Conservation (phyloP, 1,284 basidiomycete species). For the Ganoderma boninense region DNA sequence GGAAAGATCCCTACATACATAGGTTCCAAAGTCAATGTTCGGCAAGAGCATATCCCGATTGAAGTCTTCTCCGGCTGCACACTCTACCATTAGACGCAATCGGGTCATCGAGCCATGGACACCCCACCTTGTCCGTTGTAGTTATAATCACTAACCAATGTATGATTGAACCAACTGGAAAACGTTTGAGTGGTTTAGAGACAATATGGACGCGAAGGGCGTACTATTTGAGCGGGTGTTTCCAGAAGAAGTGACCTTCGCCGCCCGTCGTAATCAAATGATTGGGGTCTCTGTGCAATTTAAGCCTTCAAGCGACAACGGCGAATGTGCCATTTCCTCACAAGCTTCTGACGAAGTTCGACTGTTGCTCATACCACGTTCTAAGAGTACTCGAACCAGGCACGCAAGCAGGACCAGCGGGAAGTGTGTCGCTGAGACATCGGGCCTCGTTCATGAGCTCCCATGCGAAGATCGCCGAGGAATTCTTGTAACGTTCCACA, state of each 20-base stretch:
- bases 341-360: conserved; percentile 59
- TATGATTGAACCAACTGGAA: conserved; percentile 50
- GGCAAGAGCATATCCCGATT: conserved; percentile 54
- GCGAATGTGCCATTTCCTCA: conserved; percentile 39
- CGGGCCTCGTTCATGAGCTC: conserved; percentile 68
- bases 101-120: not conserved
- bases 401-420: conserved; percentile 53
- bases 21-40: conserved; percentile 65
- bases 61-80: conserved; percentile 62
- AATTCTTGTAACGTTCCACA: conserved; percentile 62
- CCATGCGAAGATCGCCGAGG: conserved; percentile 63
- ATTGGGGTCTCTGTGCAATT: conserved; percentile 53
- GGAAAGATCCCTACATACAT: conserved; percentile 46
- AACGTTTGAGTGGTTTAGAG: not conserved
- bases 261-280: conserved; percentile 67
- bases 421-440: conserved; percentile 55
- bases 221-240: conserved; percentile 47
- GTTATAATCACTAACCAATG: conserved; percentile 59
- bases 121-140: conserved; percentile 61
- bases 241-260: conserved; percentile 65
- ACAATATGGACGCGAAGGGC: conserved; percentile 12
- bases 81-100: not conserved
- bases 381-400: conserved; percentile 55
- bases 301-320: not conserved
- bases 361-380: conserved; percentile 60